Evolutionary conservation across 139 green algal species (phyloP), one percentile per base, ranked within the genome.

Genomic region (Dunaliella primolecta): DNA sequence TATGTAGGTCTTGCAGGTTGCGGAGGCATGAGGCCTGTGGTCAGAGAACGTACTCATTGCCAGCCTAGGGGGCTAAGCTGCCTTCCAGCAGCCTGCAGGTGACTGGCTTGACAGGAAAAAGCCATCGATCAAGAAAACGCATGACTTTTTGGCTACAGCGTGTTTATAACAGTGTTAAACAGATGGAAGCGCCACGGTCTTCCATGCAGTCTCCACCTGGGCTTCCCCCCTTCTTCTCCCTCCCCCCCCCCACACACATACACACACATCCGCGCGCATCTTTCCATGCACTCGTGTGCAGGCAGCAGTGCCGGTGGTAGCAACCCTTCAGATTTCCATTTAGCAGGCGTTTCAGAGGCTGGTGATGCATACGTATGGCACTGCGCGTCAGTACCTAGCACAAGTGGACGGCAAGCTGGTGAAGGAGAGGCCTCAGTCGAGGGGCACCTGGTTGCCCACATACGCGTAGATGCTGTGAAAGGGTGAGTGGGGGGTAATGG

Each of bases 311-410:
- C 2, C 35, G 75, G 36, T 7, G n/a, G 34, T 79, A 77, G 57
- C 30, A 38, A 36, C 31, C 3, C 20, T 24, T 78, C 84, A 36
- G 37, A 71, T 64, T 93, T 94, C 72, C 81, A 89, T 34, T 85
- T 91, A 75, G 84, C 84, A 31, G 92, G 89, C 29, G 89, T 93
- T 33, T 91, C 86, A 7, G 82, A 88, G 78, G 56, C 70, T n/a
- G 92, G 92, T 2, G 88, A 90, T 76, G 88, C 84, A 32, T 93
- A 89, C 33, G 91, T 94, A 46, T 95, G 92, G 92, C 30, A 78
- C 23, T 89, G 87, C 57, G 36, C 71, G 70, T 30, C 85, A 64
- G 46, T 15, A 15, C 46, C 46, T 25, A 64, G 46, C 72, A 1
- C 74, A 3, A 57, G 31, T 34, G 24, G 83, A 1, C 11, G 75